Evolutionary conservation across 352 stramenopile species (phyloP).

Genomic region (Pythium aristosporum): DNA sequence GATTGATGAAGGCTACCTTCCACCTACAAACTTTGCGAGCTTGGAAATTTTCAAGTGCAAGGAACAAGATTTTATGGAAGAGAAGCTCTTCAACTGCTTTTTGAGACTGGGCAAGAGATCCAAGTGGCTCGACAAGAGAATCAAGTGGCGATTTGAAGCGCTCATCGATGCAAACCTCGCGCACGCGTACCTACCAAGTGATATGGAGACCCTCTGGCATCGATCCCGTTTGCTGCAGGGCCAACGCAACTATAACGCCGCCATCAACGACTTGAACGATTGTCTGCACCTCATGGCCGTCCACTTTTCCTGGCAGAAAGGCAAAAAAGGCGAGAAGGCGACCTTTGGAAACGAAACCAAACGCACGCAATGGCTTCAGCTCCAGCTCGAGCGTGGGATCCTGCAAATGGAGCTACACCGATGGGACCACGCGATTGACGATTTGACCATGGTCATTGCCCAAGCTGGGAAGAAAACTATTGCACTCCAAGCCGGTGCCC

Average conservation of each 20-base stretch:
- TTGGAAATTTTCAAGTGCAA: constrained; percentile 59
- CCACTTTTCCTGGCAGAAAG: constrained; percentile 42
- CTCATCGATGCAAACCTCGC: constrained; percentile 52
- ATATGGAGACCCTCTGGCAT: constrained; percentile 55
- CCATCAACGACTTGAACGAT: constrained; percentile 43
- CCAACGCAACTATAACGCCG: constrained; percentile 37
- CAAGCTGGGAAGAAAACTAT: constrained; percentile 37
- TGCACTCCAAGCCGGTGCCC: constrained; percentile 26
- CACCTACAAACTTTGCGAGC: constrained; percentile 51
- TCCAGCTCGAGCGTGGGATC: constrained; percentile 41
- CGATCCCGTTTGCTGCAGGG: constrained; percentile 39
- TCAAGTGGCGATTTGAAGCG: constrained; percentile 52
- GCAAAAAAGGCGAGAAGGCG: constrained; percentile 27
- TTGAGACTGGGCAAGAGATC: constrained; percentile 41
- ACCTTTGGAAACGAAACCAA: constrained; percentile 41
- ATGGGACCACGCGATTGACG: constrained; percentile 42
- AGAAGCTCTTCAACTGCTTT: constrained; percentile 52
- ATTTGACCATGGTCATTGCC: constrained; percentile 43
- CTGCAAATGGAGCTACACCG: constrained; percentile 38
- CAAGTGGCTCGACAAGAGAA: constrained; percentile 44
- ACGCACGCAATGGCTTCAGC: constrained; percentile 43
- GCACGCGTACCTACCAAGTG: constrained; percentile 44
- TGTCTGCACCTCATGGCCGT: constrained; percentile 39
- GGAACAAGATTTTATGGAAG: constrained; percentile 50
- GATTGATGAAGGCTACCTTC: constrained; percentile 50